Base-by-base conservation (phyloP, 805 yeast genomes). In the Grigorovia yakushimaensis region DNA sequence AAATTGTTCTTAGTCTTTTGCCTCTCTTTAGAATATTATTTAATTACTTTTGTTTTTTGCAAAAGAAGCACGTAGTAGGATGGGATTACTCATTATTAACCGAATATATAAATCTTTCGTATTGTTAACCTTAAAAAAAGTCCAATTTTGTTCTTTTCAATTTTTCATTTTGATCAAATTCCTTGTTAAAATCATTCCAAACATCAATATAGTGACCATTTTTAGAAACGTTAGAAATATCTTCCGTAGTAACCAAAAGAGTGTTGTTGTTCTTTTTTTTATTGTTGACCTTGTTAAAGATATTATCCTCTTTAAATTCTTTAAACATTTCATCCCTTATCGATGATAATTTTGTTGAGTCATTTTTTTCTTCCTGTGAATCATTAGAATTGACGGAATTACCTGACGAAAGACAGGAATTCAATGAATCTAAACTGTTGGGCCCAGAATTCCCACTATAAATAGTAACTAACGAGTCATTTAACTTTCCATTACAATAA, bases 251-350 rank as follows among this genome's bases (percentile, higher is more conserved):
- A 10, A 27, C 33, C 33, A 27, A 15, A 27, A 27, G 13, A 10
- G 33, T 27, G 9, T 27, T 27, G 15, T 27, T 27, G 13, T 27
- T 27, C 33, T 27, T 27, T 15, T 27, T 27, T 10, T 27, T 27
- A 27, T 27, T 27, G 33, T 27, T 27, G 13, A 27, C 33, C 13
- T 27, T 27, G 10, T 27, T 27, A 15, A 27, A 27, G 33, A 15
- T 30, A 15, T 15, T 37, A 27, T 4, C 42, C 10, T 50, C 47
- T 17, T 48, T 54, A 11, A 54, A 43, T 5, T 54, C 64, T 47
- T 59, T 59, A 42, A 55, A 55, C 18, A 61, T 46, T 36, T 57
- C 46, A 42, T 57, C 63, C 38, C 55, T 59, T 17, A 61, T 50
- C 23, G 60, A 56, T 10, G 9, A 27, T 27, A 27, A 27, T 27